Conservation (phyloP, 495 filamentous ascomycete species). For the Evernia prunastri region DNA sequence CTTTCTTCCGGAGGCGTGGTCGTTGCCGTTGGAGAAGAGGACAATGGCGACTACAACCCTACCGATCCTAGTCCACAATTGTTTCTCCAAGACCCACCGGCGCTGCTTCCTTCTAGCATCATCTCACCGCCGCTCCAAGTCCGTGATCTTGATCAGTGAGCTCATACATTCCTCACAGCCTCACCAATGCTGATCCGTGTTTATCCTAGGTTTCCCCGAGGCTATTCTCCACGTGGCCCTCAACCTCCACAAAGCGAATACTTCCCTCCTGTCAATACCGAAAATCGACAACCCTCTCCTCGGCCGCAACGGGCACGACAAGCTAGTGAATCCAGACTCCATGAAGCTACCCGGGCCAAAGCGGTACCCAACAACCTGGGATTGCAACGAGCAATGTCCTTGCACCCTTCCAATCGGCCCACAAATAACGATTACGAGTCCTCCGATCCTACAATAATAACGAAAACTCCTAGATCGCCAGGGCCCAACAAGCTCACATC, state of each 20-base stretch:
- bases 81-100: slow-evolving; percentile 14
- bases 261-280: slow-evolving; percentile 20
- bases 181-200: slow-evolving; percentile 14
- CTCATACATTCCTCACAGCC: neutral
- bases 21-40: slow-evolving; percentile 24
- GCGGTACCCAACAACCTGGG: slow-evolving; percentile 19
- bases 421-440: slow-evolving; percentile 31
- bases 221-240: slow-evolving; percentile 19
- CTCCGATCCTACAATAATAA: slow-evolving; percentile 31
- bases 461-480: slow-evolving; percentile 52
- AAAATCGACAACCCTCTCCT: slow-evolving; percentile 5
- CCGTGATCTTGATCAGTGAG: slow-evolving; percentile 30
- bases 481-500: slow-evolving; percentile 54
- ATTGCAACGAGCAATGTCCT: slow-evolving; percentile 31
- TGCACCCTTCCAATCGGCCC: slow-evolving; percentile 28
- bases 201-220: slow-evolving; percentile 23
- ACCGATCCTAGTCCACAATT: slow-evolving; percentile 5
- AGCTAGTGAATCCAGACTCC: slow-evolving; percentile 31
- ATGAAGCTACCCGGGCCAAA: slow-evolving; percentile 22
- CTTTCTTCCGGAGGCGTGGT: slow-evolving; percentile 22
- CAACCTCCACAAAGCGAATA: slow-evolving; percentile 15
- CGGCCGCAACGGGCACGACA: slow-evolving; percentile 22
- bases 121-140: slow-evolving; percentile 22
- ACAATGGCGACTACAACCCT: slow-evolving; percentile 1
- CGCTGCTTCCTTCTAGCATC: slow-evolving; percentile 17